Percentiles rank a stretch among this genome's conserved stretches.
Evolutionary conservation across 2,329 filamentous ascomycete species (phyloP).

Genomic region (Paecilomyces sp.): DNA sequence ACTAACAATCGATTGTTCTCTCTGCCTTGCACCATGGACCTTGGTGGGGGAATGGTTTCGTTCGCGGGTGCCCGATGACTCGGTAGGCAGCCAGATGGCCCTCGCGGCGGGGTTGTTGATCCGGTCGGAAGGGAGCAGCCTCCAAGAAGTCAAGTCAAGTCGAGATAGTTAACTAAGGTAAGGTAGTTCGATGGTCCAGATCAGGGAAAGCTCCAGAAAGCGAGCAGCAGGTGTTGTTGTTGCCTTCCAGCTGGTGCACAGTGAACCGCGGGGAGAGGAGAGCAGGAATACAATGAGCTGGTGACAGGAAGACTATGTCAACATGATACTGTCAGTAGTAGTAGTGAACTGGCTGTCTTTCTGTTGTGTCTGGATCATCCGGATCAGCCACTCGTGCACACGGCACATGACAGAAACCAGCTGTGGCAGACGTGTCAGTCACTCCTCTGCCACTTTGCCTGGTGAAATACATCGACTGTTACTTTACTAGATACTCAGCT

Average conservation of each 20-base stretch:
- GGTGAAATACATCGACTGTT: neutral
- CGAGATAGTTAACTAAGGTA: neutral
- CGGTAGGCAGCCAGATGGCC: neutral
- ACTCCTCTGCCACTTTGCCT: neutral
- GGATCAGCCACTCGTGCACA: slow-evolving; percentile 3
- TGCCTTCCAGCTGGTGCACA: neutral
- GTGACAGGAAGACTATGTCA: slow-evolving; percentile 4
- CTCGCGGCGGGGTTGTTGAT: neutral
- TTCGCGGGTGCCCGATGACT: slow-evolving; percentile 3
- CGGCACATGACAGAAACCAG: slow-evolving; percentile 7
- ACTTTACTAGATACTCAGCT: neutral
- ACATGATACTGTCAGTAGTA: neutral
- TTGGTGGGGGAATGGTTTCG: neutral
- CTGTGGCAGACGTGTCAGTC: neutral
- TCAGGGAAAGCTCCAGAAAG: neutral
- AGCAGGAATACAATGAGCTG: neutral
- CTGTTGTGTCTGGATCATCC: neutral
- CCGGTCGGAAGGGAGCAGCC: neutral
- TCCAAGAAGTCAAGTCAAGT: too few relatives aligned
- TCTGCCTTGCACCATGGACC: slow-evolving; percentile 1
- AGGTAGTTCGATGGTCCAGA: neutral
- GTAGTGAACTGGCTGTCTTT: too few relatives aligned
- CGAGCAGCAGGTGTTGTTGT: neutral
- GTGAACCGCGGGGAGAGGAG: neutral
- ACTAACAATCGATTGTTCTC: neutral